phyloP scores from a whole-genome alignment of 805 yeast species.

The Zygosaccharomyces lentus region DNA sequence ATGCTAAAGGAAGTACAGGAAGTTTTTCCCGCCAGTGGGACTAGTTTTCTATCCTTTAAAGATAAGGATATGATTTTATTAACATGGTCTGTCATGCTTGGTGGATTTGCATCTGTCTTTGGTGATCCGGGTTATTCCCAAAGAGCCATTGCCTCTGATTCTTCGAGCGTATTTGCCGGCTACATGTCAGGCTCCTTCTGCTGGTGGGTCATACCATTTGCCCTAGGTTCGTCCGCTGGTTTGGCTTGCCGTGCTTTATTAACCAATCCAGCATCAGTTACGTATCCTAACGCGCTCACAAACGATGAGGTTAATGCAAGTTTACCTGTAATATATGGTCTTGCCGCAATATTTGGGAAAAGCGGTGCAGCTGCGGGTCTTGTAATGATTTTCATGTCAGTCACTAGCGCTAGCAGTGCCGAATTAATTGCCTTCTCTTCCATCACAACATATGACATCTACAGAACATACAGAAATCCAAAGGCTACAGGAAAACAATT shows the following conservation, averaged over 20 bases:
- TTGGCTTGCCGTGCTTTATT: constrained; percentile 37
- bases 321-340: constrained; percentile 37
- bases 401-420: constrained; percentile 42
- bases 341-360: constrained; percentile 46
- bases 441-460: constrained; percentile 39
- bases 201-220: constrained; percentile 39
- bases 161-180: constrained; percentile 35
- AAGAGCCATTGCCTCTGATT: constrained; percentile 42
- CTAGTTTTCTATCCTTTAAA: constrained; percentile 33
- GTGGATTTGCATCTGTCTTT: constrained; percentile 35
- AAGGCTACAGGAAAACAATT: constrained; percentile 38
- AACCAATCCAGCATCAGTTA: constrained; percentile 34
- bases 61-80: constrained; percentile 31
- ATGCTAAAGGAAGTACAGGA: constrained; percentile 36
- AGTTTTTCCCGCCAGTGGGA: constrained; percentile 33
- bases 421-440: constrained; percentile 42
- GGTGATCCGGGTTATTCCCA: constrained; percentile 40
- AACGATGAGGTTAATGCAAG: constrained; percentile 39
- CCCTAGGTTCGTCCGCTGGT: constrained; percentile 37
- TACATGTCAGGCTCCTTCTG: constrained; percentile 38
- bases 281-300: constrained; percentile 41
- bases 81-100: constrained; percentile 33
- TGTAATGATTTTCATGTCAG: constrained; percentile 41
- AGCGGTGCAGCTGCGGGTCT: constrained; percentile 42
- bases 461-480: constrained; percentile 39